phyloP scores from a whole-genome alignment of 106 monocot species.

The Dioscorea zingiberensis region DNA sequence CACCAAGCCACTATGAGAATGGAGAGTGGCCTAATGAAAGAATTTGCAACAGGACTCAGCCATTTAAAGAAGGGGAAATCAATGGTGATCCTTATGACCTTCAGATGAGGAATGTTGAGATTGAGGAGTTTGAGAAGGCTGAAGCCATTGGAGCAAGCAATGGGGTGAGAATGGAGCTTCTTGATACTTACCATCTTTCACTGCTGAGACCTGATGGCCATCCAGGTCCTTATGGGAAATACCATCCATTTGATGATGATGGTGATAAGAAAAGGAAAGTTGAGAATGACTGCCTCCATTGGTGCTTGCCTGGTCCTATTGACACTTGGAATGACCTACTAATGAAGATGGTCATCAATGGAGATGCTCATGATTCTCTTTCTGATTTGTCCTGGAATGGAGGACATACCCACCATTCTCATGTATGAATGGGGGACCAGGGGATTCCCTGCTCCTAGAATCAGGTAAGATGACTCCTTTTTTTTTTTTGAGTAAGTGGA shows the following conservation, averaged over 20 bases:
- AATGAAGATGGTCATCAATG: no score
- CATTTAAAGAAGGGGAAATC: constrained; percentile 39
- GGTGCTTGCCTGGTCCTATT: constrained; percentile 38
- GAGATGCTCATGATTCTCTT: no score
- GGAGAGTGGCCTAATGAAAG: constrained; percentile 63
- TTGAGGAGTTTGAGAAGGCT: constrained; percentile 41
- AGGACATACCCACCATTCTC: no score
- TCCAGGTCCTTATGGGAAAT: constrained; percentile 46
- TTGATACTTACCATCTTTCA: constrained; percentile 52
- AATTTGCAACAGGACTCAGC: constrained; percentile 40
- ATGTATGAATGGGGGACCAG: no score
- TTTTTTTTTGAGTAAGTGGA: no score
- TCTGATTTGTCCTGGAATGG: no score
- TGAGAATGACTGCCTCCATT: constrained; percentile 36
- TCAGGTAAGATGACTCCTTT: no score
- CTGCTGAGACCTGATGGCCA: constrained; percentile 66
- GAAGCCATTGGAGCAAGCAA: background rate
- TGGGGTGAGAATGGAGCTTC: constrained; percentile 16
- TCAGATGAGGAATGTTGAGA: constrained; percentile 38
- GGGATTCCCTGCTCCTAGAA: no score
- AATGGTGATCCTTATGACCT: constrained; percentile 22
- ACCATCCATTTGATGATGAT: constrained; percentile 41
- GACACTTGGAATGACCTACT: constrained; percentile 23
- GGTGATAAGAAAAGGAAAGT: constrained; percentile 16
- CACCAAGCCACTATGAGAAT: constrained; percentile 58